Conservation (phyloP, 352 stramenopile species). For the Phytophthora nicotianae region DNA sequence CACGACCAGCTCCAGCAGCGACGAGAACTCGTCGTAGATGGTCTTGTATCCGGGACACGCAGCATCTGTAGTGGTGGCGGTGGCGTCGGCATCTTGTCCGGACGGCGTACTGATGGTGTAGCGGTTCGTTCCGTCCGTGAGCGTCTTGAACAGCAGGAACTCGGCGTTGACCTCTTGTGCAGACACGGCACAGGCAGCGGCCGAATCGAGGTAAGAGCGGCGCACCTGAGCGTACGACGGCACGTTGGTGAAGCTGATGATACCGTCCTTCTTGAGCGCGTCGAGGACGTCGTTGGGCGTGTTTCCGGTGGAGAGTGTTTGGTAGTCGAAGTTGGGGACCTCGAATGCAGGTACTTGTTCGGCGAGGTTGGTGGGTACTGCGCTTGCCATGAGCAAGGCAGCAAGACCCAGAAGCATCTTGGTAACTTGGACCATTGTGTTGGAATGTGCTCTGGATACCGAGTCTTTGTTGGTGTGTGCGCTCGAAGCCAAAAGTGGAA, state of each 20-base stretch:
- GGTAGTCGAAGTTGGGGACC: slow-evolving; percentile 64
- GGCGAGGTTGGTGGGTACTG: slow-evolving; percentile 19
- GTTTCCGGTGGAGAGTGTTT: slow-evolving; percentile 36
- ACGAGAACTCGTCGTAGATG: slow-evolving; percentile 48
- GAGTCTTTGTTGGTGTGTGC: slow-evolving; percentile 22
- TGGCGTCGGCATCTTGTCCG: slow-evolving; percentile 41
- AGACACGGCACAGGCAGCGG: slow-evolving; percentile 55
- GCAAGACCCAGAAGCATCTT: slow-evolving; percentile 26
- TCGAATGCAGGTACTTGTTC: slow-evolving; percentile 45
- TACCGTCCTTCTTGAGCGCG: slow-evolving; percentile 68
- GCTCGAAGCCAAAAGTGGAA: slow-evolving; percentile 19
- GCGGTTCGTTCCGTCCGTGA: slow-evolving; percentile 66
- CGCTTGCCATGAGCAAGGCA: slow-evolving; percentile 13
- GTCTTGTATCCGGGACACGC: slow-evolving; percentile 47
- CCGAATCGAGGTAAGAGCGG: slow-evolving; percentile 50
- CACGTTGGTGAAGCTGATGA: slow-evolving; percentile 72
- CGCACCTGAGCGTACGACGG: slow-evolving; percentile 50
- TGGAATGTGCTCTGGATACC: slow-evolving; percentile 1
- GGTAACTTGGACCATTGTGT: not conserved
- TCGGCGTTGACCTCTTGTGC: slow-evolving; percentile 28
- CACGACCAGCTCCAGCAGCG: slow-evolving; percentile 55
- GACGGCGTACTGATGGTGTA: slow-evolving; percentile 74
- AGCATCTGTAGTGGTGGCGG: slow-evolving; percentile 32
- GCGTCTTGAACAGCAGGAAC: slow-evolving; percentile 62
- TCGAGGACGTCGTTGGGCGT: slow-evolving; percentile 46